Base-by-base conservation (phyloP, 768 basidiomycete genomes). In the Leccinum uliginosum region DNA sequence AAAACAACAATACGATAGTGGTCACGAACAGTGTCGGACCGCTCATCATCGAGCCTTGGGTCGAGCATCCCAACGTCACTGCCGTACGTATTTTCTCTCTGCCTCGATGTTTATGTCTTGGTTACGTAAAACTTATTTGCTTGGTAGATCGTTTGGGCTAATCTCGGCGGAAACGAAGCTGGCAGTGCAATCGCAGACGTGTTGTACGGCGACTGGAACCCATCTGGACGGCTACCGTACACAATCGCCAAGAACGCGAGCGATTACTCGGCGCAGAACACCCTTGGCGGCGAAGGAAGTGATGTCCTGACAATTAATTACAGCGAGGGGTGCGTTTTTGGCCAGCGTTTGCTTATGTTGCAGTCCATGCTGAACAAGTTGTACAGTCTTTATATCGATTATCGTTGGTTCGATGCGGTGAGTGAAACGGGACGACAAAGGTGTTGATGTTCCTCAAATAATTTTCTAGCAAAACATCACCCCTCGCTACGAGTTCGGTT, bases 401-500 rank as follows among this genome's bases (percentile, higher is more conserved):
- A 91, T 63, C 78, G 86, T 11, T 78, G 81, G 70, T 87, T 89
- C 59, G 87, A 89, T 54, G 78, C 84, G 53, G 79, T 85, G 58
- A 73, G 83, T 71, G 64, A 67, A n/a, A 40, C 35, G 61, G 19
- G 6, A n/a, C 2, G 3, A 27, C 10, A n/a, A 27, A 38, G n/a
- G 7, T 7, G 2, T 11, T 17, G 43, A 32, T 10, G 1, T 38
- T 32, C 9, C 51, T 60, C 3, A 30, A 11, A 60, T 21, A 40
- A 24, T 51, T 29, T 44, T 26, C 32, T 34, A 87, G 81, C 75
- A 82, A 70, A 81, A 85, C 59, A 90, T 92, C 60, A 78, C 78
- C 0, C 91, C 91, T 3, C 87, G 89, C 43, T 93, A 84, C 65
- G 90, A 91, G 66, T 98, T 98, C 68, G 94, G 94, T 5, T 95